Evolutionary conservation across 345 rosid genomes (phyloP).

Genomic region (Dipteronia sinensis): DNA sequence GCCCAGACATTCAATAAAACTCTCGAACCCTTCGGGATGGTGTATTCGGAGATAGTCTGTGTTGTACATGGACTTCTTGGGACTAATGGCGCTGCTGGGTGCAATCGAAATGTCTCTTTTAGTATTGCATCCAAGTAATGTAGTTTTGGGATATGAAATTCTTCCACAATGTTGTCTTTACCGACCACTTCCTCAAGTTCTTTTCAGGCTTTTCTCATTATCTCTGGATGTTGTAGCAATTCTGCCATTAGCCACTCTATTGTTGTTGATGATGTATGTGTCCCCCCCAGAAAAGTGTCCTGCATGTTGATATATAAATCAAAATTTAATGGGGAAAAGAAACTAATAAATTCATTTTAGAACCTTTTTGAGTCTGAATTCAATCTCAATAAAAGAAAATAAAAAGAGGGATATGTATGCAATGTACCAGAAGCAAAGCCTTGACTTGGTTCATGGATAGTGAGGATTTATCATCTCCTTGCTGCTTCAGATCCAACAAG

Average conservation of each 20-base stretch:
- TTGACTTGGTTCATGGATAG: conserved; percentile 10
- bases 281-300: background rate
- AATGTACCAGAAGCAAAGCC: conserved; percentile 18
- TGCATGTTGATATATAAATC: no score
- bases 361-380: background rate
- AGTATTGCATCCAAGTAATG: conserved; percentile 12
- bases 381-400: no score
- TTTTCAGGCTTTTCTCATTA: background rate
- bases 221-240: conserved; percentile 13
- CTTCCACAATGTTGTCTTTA: conserved; percentile 21
- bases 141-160: conserved; percentile 15
- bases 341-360: no score
- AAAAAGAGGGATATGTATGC: background rate
- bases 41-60: conserved; percentile 11
- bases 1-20: conserved; percentile 15
- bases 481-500: conserved; percentile 24
- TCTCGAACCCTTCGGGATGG: conserved; percentile 19
- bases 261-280: conserved; percentile 14
- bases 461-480: conserved; percentile 11
- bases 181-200: conserved; percentile 24
- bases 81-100: conserved; percentile 18
- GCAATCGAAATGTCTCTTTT: conserved; percentile 16
- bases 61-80: conserved; percentile 2
- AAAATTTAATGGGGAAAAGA: no score
- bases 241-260: conserved; percentile 31